Evolutionary conservation across 2,329 filamentous ascomycete species (phyloP).

Genomic region (Sclerotinia glacialis): DNA sequence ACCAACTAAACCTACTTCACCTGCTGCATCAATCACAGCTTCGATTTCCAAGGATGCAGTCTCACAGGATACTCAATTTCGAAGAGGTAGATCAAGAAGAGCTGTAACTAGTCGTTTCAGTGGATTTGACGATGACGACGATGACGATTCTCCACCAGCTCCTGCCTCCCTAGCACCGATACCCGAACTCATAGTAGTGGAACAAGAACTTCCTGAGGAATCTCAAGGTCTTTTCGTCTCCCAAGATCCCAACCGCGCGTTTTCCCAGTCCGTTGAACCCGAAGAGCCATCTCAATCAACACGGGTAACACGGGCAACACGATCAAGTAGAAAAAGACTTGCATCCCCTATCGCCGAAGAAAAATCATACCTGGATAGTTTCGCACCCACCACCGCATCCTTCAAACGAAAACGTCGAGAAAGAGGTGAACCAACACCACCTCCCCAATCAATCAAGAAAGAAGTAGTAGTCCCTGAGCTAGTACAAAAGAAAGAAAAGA

Average conservation of each 20-base stretch:
- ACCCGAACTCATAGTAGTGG: slow-evolving; percentile 52
- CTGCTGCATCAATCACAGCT: slow-evolving; percentile 24
- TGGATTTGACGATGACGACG: slow-evolving; percentile 67
- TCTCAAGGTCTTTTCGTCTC: slow-evolving; percentile 55
- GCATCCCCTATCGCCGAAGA: slow-evolving; percentile 43
- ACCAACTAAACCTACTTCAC: slow-evolving; percentile 13
- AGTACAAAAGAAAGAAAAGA: slow-evolving; percentile 43
- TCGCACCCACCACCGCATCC: slow-evolving; percentile 68
- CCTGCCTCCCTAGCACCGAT: slow-evolving; percentile 25
- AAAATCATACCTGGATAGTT: slow-evolving; percentile 58
- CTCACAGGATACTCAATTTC: slow-evolving; percentile 12
- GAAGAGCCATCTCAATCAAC: slow-evolving; percentile 6
- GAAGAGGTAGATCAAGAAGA: slow-evolving; percentile 42
- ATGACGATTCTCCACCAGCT: slow-evolving; percentile 28
- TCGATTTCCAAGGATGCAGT: slow-evolving; percentile 18
- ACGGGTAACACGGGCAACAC: slow-evolving; percentile 15
- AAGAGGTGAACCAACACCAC: slow-evolving; percentile 35
- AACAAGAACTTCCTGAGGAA: slow-evolving; percentile 41
- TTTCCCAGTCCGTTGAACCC: slow-evolving; percentile 25
- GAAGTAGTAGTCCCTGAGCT: slow-evolving; percentile 21
- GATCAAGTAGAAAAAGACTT: slow-evolving; percentile 44
- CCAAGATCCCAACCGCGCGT: slow-evolving; percentile 40
- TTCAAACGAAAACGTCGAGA: slow-evolving; percentile 69
- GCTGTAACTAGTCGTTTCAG: slow-evolving; percentile 62
- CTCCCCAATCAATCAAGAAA: slow-evolving; percentile 24